Base-by-base conservation (phyloP, 768 basidiomycete species). In the Termitomyces sp. region DNA sequence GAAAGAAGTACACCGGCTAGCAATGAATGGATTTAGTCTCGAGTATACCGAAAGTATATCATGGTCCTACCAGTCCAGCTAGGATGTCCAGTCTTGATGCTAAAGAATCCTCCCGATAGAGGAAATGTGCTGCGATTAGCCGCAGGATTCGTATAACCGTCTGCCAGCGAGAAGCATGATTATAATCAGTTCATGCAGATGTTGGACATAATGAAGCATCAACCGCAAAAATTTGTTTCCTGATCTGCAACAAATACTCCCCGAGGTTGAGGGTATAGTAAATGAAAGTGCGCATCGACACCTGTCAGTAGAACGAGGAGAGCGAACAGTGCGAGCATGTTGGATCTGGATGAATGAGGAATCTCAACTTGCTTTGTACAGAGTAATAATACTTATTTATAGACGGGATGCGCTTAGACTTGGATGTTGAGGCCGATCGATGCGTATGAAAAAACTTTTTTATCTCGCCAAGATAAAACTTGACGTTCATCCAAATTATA, bases 261-360 rank as follows among this genome's bases (percentile, higher is more conserved):
- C 56, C 91, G 79, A 35, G 88, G 84, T 6, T 74, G 66, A 24
- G 90, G 91, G 65, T 83, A 92, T 59, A 84, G 77, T 43, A 94
- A 76, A 50, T 81, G 82, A 72, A 92, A 92, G 70, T 94, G 91
- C 18, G 88, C 90, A 46, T 75, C 72, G 36, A 74, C 70, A 44
- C 78, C 68, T n/a, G 76, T 73, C 32, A 80, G 63, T 26, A 69
- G 63, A 47, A 68, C 62, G 14, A 53, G 26, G 12, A 26, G 16
- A 20, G 38, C 12, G n/a, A 53, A n/a, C 9, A 42, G 38, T 53
- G 9, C 38, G 6, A 53, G 16, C 38, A 53, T 53, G 26, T 6
- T 20, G 38, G 9, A 52, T 52, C 36, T 38, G 24, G 26, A 38
- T 36, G 9, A 40, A n/a, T 6, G 16, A 6, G 24, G 9, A 26